These are phyloP conservation scores for Phialemonium atrogriseum DNA, from an alignment of 2,329 filamentous ascomycete genomes.

Conservation along the genomic window DNA sequence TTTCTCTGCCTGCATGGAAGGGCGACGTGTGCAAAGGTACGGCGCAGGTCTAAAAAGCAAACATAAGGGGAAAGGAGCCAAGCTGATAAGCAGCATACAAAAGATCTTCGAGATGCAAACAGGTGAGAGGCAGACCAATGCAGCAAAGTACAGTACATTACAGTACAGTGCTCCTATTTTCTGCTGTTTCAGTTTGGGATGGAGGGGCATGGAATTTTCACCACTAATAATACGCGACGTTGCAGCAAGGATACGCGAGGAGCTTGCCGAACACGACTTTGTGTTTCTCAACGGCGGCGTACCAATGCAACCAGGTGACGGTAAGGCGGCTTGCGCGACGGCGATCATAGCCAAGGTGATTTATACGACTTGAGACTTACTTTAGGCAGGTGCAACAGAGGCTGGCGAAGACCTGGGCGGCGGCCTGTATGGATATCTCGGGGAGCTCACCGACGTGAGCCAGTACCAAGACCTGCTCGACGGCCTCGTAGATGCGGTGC, in stretches of 20 bases:
- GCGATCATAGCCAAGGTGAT: constrained; percentile 10
- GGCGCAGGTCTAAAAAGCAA: constrained; percentile 4
- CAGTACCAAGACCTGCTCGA: constrained; percentile 15
- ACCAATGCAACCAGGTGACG: constrained; percentile 13
- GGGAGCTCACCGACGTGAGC: constrained; percentile 9
- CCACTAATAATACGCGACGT: constrained; percentile 7
- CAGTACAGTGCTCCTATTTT: not conserved
- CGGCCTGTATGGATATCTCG: constrained; percentile 16
- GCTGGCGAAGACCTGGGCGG: constrained; percentile 11
- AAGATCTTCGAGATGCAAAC: constrained; percentile 21
- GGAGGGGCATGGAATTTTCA: too few species aligned
- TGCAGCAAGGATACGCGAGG: constrained; percentile 16
- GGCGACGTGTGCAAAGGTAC: constrained; percentile 17
- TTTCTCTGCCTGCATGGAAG: constrained; percentile 15
- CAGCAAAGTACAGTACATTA: constrained; percentile 1
- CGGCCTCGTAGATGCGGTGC: constrained; percentile 15
- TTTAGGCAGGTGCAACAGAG: not conserved
- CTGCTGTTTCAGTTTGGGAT: constrained; percentile 1
- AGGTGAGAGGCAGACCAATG: constrained; percentile 10
- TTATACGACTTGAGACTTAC: not conserved
- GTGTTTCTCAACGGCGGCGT: constrained; percentile 17
- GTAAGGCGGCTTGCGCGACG: constrained; percentile 9
- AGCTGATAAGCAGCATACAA: not conserved
- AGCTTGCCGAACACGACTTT: constrained; percentile 17
- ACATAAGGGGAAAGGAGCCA: constrained; percentile 5